Evolutionary conservation across 1,284 basidiomycete genomes (phyloP).

Genomic region (Amylostereum areolatum): DNA sequence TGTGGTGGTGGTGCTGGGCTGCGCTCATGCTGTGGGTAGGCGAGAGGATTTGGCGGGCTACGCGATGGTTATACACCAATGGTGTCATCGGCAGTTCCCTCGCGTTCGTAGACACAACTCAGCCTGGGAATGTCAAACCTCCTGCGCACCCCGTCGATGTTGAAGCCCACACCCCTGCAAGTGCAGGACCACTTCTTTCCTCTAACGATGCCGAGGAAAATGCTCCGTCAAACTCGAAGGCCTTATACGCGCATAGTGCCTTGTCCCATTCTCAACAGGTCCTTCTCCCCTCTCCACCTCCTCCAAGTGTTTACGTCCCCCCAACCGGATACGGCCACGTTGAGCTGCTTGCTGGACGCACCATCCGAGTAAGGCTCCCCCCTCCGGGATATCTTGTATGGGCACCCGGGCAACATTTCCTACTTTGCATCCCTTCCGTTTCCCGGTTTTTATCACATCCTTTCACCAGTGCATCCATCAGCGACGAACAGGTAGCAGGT

Average conservation of each 20-base stretch:
- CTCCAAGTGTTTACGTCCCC: constrained; percentile 33
- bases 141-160: constrained; percentile 1
- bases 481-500: constrained; percentile 43
- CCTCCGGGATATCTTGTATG: constrained; percentile 58
- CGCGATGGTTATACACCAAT: constrained; percentile 64
- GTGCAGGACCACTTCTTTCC: neutral
- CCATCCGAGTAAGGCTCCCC: constrained; percentile 67
- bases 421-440: constrained; percentile 68
- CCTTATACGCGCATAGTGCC: neutral
- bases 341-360: constrained; percentile 75
- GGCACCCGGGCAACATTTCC: constrained; percentile 78
- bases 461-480: constrained; percentile 73
- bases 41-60: constrained; percentile 57
- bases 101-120: neutral
- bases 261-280: constrained; percentile 5
- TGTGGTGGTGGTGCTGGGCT: constrained; percentile 66
- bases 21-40: constrained; percentile 61
- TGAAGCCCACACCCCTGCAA: constrained; percentile 1
- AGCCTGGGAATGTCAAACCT: neutral
- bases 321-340: constrained; percentile 71
- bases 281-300: constrained; percentile 6
- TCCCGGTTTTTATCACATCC: constrained; percentile 72
- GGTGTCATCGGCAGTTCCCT: constrained; percentile 33
- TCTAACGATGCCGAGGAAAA: neutral
- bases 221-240: constrained; percentile 1